Conservation (phyloP, 2,329 filamentous ascomycete genomes). For the Penicillium glabrum region DNA sequence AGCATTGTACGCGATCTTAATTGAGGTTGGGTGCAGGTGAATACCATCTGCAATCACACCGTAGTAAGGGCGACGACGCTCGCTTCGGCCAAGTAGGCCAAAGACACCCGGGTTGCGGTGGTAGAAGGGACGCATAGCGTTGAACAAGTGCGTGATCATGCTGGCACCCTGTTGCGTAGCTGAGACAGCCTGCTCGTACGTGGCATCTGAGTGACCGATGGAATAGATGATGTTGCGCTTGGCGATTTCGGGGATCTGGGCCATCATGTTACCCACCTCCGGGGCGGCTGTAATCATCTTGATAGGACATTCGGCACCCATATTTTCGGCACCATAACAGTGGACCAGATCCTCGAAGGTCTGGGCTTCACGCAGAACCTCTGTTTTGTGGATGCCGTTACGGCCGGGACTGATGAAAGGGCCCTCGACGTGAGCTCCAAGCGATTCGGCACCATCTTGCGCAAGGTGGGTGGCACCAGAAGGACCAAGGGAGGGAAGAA, state of each 20-base stretch:
- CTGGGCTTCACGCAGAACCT: conserved; percentile 66
- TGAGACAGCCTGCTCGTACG: conserved; percentile 74
- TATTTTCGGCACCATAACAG: conserved; percentile 66
- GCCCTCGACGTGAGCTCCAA: conserved; percentile 88
- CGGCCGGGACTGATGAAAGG: conserved; percentile 81
- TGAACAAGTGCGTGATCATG: conserved; percentile 94
- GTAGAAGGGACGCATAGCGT: conserved; percentile 86
- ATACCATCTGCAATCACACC: conserved; percentile 90
- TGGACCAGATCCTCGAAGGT: conserved; percentile 58
- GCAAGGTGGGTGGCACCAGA: conserved; percentile 62
- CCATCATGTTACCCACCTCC: conserved; percentile 70
- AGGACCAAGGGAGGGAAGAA: conserved; percentile 75
- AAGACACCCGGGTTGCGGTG: conserved; percentile 91
- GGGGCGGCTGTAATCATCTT: conserved; percentile 86
- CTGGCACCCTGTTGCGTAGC: conserved; percentile 73
- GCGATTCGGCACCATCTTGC: conserved; percentile 73
- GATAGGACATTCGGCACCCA: conserved; percentile 52
- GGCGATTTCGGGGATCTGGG: conserved; percentile 66
- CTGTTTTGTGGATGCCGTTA: conserved; percentile 80
- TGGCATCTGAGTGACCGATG: conserved; percentile 84
- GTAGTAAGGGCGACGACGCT: conserved; percentile 66
- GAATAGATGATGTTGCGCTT: conserved; percentile 70
- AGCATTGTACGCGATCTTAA: conserved; percentile 85
- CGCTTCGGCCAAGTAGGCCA: conserved; percentile 72
- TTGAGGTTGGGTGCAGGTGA: conserved; percentile 81